Base-by-base conservation (phyloP, 1,284 basidiomycete genomes). In the Takashimella koratensis region DNA sequence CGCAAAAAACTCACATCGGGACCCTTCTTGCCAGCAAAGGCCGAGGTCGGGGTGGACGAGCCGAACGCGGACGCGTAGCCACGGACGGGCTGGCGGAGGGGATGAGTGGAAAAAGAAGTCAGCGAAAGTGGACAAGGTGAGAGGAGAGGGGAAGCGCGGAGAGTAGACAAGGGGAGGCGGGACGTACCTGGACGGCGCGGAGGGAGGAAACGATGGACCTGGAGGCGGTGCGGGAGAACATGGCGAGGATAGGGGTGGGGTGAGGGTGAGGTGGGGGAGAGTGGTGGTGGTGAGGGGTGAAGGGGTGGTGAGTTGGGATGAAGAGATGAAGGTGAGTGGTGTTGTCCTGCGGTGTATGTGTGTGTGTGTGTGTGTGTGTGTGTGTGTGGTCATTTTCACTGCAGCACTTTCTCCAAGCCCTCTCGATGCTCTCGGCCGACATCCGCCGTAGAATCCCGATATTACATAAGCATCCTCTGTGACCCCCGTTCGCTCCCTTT, bases 21-120 rank as follows among this genome's bases (percentile, higher is more conserved):
- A 68, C 84, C 86, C 81, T 93, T 94, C 80, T 90, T 83, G 58
- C 88, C 89, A 76, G 87, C 84, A 78, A 91, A 95, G 61, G 85
- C 84, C 67, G 89, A 88, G 51, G 90, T 92, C 41, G 90, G 85
- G 57, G 67, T 68, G 3, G 71, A 60, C n/a, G 66, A 70, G 45
- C 67, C 62, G 69, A 70, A 74, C 46, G 76, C 72, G 47, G 74
- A 71, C 56, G 69, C 62, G 61, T 66, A 67, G 27, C 59, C 53
- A 26, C 66, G 66, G 60, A 67, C 45, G 59, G 62, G 52, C 74
- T 67, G 41, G 60, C 55, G 22, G 62, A 58, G 26, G 58, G 53
- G 59, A 68, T 41, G 23, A 44, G 21, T 30, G 13, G 21, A 3
- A 24, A 11, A 39, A 40, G 47, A 43, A 36, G 45, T 21, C n/a